Conservation (phyloP, 225 moss, liverwort and hornwort genomes). For the Physcomitrellopsis africana region DNA sequence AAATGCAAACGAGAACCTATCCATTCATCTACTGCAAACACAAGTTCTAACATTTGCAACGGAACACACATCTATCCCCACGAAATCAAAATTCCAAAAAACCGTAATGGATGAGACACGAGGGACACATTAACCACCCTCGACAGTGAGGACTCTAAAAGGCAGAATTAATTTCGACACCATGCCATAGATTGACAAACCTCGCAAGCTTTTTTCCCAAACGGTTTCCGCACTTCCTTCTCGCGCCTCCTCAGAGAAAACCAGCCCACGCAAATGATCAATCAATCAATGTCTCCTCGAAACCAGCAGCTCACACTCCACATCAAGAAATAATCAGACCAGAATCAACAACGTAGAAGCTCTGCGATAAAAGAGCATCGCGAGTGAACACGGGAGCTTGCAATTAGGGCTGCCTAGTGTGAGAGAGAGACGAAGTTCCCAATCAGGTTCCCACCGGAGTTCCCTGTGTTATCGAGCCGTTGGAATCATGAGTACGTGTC, state of each 20-base stretch:
- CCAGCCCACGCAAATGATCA: not conserved
- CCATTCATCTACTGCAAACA: not conserved
- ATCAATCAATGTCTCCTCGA: not conserved
- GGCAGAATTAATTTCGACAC: not conserved
- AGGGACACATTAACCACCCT: not conserved
- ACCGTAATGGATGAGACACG: too few relatives aligned
- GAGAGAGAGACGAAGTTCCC: constrained; percentile 31
- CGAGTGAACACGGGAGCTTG: not conserved
- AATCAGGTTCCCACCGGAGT: too few relatives aligned
- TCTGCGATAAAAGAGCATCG: not conserved
- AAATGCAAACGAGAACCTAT: not conserved
- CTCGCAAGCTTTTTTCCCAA: constrained; percentile 19
- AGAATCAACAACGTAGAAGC: not conserved
- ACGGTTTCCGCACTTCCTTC: not conserved
- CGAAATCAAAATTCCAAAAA: constrained; percentile 3
- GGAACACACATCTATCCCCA: not conserved
- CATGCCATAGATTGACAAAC: constrained; percentile 6
- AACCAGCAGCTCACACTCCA: not conserved
- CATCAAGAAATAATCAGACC: not conserved
- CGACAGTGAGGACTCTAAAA: not conserved
- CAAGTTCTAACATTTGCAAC: constrained; percentile 10
- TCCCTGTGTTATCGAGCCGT: too few relatives aligned
- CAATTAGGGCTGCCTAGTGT: constrained; percentile 13
- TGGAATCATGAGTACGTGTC: too few relatives aligned
- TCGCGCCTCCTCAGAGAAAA: not conserved